Percentiles rank a stretch among this genome's conserved stretches.
Evolutionary conservation across 805 yeast genomes (phyloP).

Genomic region (Lachancea nothofagi): DNA sequence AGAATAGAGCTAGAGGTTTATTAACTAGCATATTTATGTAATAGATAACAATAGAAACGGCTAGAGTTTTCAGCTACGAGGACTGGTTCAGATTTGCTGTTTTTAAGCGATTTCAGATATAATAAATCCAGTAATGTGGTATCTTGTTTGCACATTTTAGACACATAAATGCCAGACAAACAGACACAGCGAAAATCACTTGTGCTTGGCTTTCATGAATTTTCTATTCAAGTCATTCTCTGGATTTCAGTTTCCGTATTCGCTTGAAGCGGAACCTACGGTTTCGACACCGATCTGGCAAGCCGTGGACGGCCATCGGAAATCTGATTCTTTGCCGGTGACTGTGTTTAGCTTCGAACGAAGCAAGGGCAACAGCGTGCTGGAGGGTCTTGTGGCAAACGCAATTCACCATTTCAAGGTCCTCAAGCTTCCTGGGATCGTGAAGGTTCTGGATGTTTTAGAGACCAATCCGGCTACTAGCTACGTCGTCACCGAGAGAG

Average conservation of each 20-base stretch:
- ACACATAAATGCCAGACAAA: no score
- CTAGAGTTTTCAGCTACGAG: no score
- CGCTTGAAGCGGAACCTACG: conserved; percentile 20
- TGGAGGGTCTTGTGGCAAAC: conserved; percentile 20
- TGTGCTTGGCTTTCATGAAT: conserved; percentile 29
- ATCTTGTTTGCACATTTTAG: no score
- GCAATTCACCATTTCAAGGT: conserved; percentile 25
- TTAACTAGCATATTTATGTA: no score
- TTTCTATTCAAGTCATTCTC: conserved; percentile 30
- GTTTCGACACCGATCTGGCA: conserved; percentile 25
- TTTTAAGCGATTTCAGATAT: no score
- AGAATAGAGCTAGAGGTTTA: no score
- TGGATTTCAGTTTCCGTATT: conserved; percentile 31
- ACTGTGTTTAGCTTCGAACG: conserved; percentile 21
- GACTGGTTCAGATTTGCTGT: no score
- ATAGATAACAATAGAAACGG: no score
- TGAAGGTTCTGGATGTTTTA: conserved; percentile 25
- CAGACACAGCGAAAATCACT: no score
- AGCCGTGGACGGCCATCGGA: conserved; percentile 25
- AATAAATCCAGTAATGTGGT: no score
- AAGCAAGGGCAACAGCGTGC: conserved; percentile 15
- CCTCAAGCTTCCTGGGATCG: conserved; percentile 30
- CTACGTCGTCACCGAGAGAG: conserved; percentile 28
- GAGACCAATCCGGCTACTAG: conserved; percentile 24
- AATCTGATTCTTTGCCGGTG: conserved; percentile 26